A percentile compares a stretch with the other conserved stretches of the same genome.
Conservation (phyloP, 2,329 filamentous ascomycete species). For the Paracorniculantispora psalliotae region DNA sequence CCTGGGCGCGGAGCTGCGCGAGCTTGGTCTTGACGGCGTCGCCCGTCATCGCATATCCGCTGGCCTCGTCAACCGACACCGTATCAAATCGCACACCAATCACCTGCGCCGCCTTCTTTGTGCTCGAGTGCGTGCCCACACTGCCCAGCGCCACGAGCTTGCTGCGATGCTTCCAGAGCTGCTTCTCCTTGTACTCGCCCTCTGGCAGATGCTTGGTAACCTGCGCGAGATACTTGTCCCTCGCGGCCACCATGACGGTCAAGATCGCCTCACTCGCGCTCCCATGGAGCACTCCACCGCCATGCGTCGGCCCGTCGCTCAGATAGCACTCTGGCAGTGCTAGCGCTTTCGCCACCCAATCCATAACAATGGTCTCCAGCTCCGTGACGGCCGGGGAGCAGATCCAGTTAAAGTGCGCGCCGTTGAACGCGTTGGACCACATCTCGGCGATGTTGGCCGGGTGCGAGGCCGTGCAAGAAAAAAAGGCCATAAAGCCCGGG, state of each 20-base stretch:
- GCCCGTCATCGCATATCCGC: conserved; percentile 68
- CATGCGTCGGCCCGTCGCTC: conserved; percentile 61
- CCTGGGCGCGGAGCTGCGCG: conserved; percentile 59
- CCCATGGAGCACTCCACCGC: conserved; percentile 89
- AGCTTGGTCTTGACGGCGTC: conserved; percentile 56
- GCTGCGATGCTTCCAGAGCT: conserved; percentile 52
- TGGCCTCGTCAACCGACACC: conserved; percentile 56
- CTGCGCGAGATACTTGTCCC: conserved; percentile 69
- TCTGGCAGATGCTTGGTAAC: conserved; percentile 46
- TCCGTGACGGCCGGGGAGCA: conserved; percentile 90
- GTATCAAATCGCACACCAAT: conserved; percentile 76
- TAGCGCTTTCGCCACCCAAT: conserved; percentile 80
- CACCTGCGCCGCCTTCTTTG: conserved; percentile 81
- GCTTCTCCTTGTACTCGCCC: conserved; percentile 63
- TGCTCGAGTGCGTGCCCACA: conserved; percentile 75
- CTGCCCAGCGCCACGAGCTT: conserved; percentile 73
- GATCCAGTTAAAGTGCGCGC: conserved; percentile 95
- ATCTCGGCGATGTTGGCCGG: conserved; percentile 87
- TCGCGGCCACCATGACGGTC: conserved; percentile 79
- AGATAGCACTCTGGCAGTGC: conserved; percentile 68
- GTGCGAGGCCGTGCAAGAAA: conserved; percentile 75
- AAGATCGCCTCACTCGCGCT: conserved; percentile 84
- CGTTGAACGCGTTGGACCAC: conserved; percentile 83
- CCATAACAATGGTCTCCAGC: conserved; percentile 85
- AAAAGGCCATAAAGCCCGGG: conserved; percentile 95